These are phyloP conservation scores for Plasmodium inui DNA, from an alignment of 169 alveolate genomes.

Conservation along the genomic window DNA sequence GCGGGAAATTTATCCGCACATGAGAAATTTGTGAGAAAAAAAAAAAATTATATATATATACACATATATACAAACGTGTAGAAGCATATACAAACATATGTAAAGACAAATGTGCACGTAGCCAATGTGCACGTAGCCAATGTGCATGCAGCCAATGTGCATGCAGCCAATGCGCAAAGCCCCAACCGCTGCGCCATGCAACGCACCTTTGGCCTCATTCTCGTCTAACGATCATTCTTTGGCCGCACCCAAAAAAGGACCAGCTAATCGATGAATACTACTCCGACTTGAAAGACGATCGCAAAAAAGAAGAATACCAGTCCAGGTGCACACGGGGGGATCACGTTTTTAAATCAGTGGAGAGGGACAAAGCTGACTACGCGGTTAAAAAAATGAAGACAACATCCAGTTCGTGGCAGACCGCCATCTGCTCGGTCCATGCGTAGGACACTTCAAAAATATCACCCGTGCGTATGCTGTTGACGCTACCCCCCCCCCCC, in stretches of 20 bases:
- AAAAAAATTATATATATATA: constrained; percentile 25
- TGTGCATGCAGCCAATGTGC: too few species aligned
- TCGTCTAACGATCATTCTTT: neutral
- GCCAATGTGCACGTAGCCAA: neutral
- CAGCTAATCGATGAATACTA: constrained; percentile 52
- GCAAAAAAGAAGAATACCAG: neutral
- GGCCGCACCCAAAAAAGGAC: constrained; percentile 40
- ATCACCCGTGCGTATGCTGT: neutral
- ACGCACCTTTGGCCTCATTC: neutral
- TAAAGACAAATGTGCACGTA: neutral
- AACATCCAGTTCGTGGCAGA: neutral
- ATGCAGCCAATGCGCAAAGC: neutral
- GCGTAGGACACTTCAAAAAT: neutral
- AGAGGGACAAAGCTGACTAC: constrained; percentile 42
- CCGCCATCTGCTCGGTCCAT: neutral
- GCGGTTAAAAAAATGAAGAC: constrained; percentile 27
- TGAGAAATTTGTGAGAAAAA: constrained; percentile 43
- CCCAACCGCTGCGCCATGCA: neutral
- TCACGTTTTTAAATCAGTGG: constrained; percentile 41
- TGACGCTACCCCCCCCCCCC: neutral
- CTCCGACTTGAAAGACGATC: constrained; percentile 50
- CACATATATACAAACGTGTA: neutral
- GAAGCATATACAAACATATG: neutral
- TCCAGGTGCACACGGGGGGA: constrained; percentile 4
- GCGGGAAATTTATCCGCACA: constrained; percentile 40